Evolutionary conservation across 129 eudicot genomes (phyloP), one percentile per base, ranked within the genome.

Genomic region (Rutidosis leptorrhynchoides): DNA sequence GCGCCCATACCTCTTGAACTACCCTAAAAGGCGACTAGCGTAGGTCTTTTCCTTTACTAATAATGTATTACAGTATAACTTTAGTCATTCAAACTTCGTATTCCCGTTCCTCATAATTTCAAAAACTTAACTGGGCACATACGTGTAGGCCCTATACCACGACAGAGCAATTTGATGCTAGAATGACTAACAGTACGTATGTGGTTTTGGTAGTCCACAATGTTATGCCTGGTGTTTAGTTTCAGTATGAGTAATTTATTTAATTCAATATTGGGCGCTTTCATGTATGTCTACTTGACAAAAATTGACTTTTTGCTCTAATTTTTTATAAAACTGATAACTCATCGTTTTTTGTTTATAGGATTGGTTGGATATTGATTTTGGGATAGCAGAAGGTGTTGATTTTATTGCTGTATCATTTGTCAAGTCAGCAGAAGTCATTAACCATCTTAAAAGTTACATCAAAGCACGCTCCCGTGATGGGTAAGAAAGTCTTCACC

Each of bases 351-450:
- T 49, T 21, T 65, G 29, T 62, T 51, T 71, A 42, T 65, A 93
- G 99, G 99, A 94, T 82, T 94, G 99, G 97, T 67, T 89, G 87
- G 99, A 94, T 71, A 94, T 94, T 60, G 99, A 89, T 64, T 94
- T 94, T 62, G 99, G 97, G 69, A 86, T 86, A 9, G 86, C 97
- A 14, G 88, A 94, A 79, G 99, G 99, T 64, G 99, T 94, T 59
- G 99, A 94, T 67, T 94, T 89, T 78, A 89, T 94, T 69, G 99
- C 97, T 14, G 60, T 89, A 58, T 89, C 99, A n/a, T 94, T 94
- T 74, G 99, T 89, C 40, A 87, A 90, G 77, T 86, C 97, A 54
- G 97, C 99, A 46, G 99, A 94, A 79, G 95, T 85, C 49, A 82
- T 94, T 43, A 86, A 84, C 62, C 97, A 94, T 75, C 87, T 89